phyloP scores from a whole-genome alignment of 768 basidiomycete species.

The Phylloporus sp. region DNA sequence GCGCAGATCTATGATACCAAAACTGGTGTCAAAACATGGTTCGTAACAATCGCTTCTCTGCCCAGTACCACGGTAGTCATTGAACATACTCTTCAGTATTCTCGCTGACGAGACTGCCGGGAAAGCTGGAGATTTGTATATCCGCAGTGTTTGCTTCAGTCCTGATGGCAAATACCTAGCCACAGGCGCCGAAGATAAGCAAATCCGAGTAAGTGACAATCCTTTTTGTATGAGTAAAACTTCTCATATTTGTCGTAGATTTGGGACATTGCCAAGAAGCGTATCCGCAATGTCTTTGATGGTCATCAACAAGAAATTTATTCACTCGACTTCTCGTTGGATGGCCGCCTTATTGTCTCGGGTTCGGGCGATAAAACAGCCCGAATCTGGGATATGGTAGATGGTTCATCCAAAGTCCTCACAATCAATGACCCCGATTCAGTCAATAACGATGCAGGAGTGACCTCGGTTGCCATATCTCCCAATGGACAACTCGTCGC shows the following conservation, averaged over 20 bases:
- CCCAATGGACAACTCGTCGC: conserved; percentile 67
- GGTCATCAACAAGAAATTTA: conserved; percentile 94
- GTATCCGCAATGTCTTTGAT: conserved; percentile 75
- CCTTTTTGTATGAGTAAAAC: neutral
- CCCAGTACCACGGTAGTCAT: conserved; percentile 5
- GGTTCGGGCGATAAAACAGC: conserved; percentile 78
- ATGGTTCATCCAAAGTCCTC: conserved; percentile 32
- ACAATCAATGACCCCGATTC: conserved; percentile 48
- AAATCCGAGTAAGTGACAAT: conserved; percentile 66
- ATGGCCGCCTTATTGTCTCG: conserved; percentile 82
- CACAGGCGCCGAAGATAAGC: conserved; percentile 87
- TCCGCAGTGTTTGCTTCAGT: conserved; percentile 77
- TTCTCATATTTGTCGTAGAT: conserved; percentile 48
- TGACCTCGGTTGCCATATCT: conserved; percentile 77
- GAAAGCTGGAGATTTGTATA: conserved; percentile 83
- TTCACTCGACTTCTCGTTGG: conserved; percentile 86
- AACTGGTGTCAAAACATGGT: conserved; percentile 84
- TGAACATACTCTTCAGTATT: conserved; percentile 43
- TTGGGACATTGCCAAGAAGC: conserved; percentile 84
- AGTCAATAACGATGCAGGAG: conserved; percentile 55
- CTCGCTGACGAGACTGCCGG: conserved; percentile 72
- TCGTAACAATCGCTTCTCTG: conserved; percentile 22
- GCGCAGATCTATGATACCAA: conserved; percentile 95
- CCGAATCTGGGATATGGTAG: conserved; percentile 64
- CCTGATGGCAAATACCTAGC: conserved; percentile 70